Evolutionary conservation across 768 basidiomycete genomes (phyloP), one percentile per base, ranked within the genome.

Genomic region (Dacryopinax primogenitus): DNA sequence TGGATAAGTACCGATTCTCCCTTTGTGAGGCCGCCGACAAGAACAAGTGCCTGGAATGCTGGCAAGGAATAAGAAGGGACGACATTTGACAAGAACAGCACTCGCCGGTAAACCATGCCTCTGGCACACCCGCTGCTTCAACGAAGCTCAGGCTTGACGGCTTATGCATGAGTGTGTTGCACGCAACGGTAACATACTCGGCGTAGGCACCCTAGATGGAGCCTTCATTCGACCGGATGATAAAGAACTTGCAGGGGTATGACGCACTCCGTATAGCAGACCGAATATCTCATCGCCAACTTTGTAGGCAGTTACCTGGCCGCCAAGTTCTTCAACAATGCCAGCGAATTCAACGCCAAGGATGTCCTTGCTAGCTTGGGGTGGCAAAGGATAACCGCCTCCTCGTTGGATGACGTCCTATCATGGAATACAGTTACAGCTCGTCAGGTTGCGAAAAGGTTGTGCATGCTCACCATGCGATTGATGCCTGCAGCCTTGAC

Each of bases 281-380:
- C 92, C 93, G 68, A 88, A 79, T 11, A 92, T 88, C 72, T 88
- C 85, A 68, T 89, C 86, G 2, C 82, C 84, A 28, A 81, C 70
- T 68, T 81, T 78, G 82, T 84, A 90, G 45, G 75, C 74, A 33
- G 78, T 77, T 11, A 81, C 80, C 32, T 74, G 77, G 16, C 77
- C 70, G 0, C 86, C 86, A 15, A 86, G 68, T 61, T 81, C 77
- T 36, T 78, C 75, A 61, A 92, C 79, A 1, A 71, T 72, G 3
- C 90, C 89, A 26, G 90, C 84, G 73, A 94, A 95, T 74, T 95
- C 93, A 45, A 92, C 88, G 2, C 93, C 92, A 9, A 94, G 79
- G 71, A 93, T 86, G 6, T 79, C 75, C 41, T 44, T 44, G 35
- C 86, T 85, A 21, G 84, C 82, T 41, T 86, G 87, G n/a, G 85